Evolutionary conservation across 2,329 filamentous ascomycete genomes (phyloP).

Genomic region (Alternaria infectoria): DNA sequence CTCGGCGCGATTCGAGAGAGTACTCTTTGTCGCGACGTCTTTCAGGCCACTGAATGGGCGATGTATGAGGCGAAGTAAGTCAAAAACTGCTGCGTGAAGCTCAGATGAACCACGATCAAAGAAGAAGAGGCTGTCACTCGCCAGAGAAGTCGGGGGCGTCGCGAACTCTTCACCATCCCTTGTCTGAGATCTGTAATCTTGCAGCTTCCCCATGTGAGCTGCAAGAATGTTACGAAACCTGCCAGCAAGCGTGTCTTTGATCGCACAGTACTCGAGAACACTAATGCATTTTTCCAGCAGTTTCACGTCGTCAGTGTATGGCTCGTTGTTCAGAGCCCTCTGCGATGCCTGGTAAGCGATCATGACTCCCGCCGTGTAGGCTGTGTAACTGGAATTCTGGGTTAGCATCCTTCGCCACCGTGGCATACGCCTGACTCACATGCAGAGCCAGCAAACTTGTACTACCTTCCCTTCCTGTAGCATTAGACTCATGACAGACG

Average conservation of each 20-base stretch:
- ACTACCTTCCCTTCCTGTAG: conserved; percentile 17
- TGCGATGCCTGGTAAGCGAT: conserved; percentile 19
- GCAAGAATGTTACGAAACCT: conserved; percentile 10
- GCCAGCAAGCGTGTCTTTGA: conserved; percentile 7
- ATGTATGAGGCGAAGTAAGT: conserved; percentile 19
- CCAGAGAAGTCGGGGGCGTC: background rate
- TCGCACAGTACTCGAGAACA: conserved; percentile 11
- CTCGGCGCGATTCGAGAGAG: conserved; percentile 8
- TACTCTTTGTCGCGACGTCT: background rate
- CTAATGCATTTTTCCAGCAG: conserved; percentile 11
- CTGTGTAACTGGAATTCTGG: conserved; percentile 11
- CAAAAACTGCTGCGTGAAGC: conserved; percentile 15
- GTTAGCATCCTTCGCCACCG: background rate
- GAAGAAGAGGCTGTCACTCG: conserved; percentile 16
- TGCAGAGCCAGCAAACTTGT: conserved; percentile 31
- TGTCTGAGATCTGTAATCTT: background rate
- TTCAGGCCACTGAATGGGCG: conserved; percentile 14
- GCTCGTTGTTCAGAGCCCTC: conserved; percentile 14
- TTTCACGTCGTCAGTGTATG: conserved; percentile 1
- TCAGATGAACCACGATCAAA: conserved; percentile 8
- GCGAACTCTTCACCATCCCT: background rate
- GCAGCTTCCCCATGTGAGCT: conserved; percentile 5
- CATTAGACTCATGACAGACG: conserved; percentile 21
- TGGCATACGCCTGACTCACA: conserved; percentile 7
- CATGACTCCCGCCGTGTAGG: conserved; percentile 23